phyloP scores from a whole-genome alignment of 108 stramenopile species.

The Discostella pseudostelligera region DNA sequence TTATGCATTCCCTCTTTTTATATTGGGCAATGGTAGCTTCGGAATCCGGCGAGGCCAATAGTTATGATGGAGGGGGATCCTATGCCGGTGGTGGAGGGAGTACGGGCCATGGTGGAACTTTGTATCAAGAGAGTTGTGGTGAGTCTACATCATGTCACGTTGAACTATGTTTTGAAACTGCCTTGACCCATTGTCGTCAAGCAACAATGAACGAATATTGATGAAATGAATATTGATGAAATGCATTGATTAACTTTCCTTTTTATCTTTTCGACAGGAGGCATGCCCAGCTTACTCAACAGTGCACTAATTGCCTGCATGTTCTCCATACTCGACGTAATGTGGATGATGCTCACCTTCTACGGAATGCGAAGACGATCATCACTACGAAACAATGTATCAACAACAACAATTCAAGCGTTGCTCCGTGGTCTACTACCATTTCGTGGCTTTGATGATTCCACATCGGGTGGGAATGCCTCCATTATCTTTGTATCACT shows the following conservation, averaged over 20 bases:
- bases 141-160: not conserved
- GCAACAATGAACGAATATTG: no score
- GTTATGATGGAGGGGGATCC: conserved; percentile 5
- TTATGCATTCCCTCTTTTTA: conserved; percentile 75
- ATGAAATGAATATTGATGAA: no score
- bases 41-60: conserved; percentile 44
- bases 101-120: conserved; percentile 56
- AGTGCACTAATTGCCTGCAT: conserved; percentile 62
- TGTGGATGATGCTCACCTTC: conserved; percentile 85
- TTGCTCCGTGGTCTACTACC: not conserved
- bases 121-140: conserved; percentile 74
- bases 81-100: conserved; percentile 21
- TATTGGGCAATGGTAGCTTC: conserved; percentile 77
- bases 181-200: no score
- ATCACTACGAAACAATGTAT: not conserved
- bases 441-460: conserved; percentile 21
- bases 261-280: not conserved
- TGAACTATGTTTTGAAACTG: no score
- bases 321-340: conserved; percentile 76
- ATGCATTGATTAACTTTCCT: no score
- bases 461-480: conserved; percentile 31
- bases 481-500: conserved; percentile 25
- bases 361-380: conserved; percentile 80
- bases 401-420: not conserved
- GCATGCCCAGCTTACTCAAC: conserved; percentile 63